A percentile compares a stretch with the other conserved stretches of the same genome.
These are phyloP conservation scores for Sarocladiaceae sp. DNA, from an alignment of 2,329 filamentous ascomycete species.

Conservation along the genomic window DNA sequence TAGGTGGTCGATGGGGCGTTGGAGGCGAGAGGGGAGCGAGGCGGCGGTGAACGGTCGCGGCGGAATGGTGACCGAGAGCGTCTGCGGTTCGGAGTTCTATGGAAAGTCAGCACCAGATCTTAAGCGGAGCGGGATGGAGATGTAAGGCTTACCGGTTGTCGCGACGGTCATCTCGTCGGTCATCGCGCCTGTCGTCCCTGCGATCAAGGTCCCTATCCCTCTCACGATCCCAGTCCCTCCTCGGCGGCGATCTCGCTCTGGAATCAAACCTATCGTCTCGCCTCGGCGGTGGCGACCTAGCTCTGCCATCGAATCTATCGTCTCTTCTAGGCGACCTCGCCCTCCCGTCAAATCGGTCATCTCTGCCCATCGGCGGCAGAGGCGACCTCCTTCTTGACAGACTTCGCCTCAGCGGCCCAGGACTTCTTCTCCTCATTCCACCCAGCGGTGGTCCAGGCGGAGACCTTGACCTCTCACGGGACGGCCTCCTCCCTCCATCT, in stretches of 20 bases:
- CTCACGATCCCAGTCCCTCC: slow-evolving; percentile 28
- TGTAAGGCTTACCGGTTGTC: slow-evolving; percentile 8
- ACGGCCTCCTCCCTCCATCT: slow-evolving; percentile 17
- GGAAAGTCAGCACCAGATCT: background rate
- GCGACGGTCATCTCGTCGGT: slow-evolving; percentile 29
- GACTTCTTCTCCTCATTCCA: slow-evolving; percentile 5
- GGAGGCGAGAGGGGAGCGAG: slow-evolving; percentile 19
- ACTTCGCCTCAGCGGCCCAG: slow-evolving; percentile 27
- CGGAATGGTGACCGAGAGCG: slow-evolving; percentile 49
- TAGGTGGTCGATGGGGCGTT: slow-evolving; percentile 36
- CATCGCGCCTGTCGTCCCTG: slow-evolving; percentile 23
- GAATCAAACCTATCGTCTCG: slow-evolving; percentile 30
- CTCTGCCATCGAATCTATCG: slow-evolving; percentile 10
- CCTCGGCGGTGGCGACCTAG: slow-evolving; percentile 20
- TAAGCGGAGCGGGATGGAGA: background rate
- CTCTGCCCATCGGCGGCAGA: background rate
- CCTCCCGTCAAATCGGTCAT: slow-evolving; percentile 1
- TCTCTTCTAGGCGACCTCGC: slow-evolving; percentile 7
- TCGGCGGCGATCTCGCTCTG: slow-evolving; percentile 31
- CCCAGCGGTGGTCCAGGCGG: slow-evolving; percentile 20
- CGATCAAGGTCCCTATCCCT: slow-evolving; percentile 25
- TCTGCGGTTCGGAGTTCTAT: slow-evolving; percentile 30
- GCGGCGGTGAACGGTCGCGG: slow-evolving; percentile 34
- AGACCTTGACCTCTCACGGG: slow-evolving; percentile 31
- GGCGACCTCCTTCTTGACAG: slow-evolving; percentile 23